These are phyloP conservation scores for Trichosporon inkin DNA, from an alignment of 1,284 basidiomycete genomes.

Conservation along the genomic window DNA sequence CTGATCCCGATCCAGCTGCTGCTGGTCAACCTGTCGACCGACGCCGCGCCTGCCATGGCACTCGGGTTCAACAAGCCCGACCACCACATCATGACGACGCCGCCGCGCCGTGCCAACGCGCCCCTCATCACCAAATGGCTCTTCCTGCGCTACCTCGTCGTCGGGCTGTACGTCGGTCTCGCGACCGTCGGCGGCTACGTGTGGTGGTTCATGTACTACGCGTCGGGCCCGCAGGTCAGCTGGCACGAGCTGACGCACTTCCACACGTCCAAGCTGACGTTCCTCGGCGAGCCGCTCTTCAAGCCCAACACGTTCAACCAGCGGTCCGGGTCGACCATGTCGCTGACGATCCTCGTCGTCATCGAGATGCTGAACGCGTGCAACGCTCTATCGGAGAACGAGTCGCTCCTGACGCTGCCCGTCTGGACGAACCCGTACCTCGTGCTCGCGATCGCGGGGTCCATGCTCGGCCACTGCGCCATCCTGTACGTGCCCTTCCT, in stretches of 20 bases:
- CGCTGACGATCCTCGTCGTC: conserved; percentile 65
- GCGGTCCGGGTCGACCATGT: conserved; percentile 88
- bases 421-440: conserved; percentile 92
- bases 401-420: conserved; percentile 80
- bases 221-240: conserved; percentile 83
- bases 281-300: conserved; percentile 64
- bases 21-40: conserved; percentile 92
- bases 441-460: conserved; percentile 77
- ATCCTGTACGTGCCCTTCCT: conserved; percentile 96
- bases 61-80: conserved; percentile 97
- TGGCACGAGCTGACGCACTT: conserved; percentile 95
- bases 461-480: conserved; percentile 86
- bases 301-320: background rate
- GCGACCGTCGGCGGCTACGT: conserved; percentile 96
- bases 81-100: conserved; percentile 90
- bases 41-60: conserved; percentile 92
- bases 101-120: conserved; percentile 80
- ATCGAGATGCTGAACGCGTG: conserved; percentile 99
- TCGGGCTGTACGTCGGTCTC: conserved; percentile 88
- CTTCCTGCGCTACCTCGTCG: conserved; percentile 90
- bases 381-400: conserved; percentile 98
- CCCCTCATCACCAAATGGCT: conserved; percentile 89
- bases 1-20: conserved; percentile 95
- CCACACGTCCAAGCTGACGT: conserved; percentile 76
- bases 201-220: conserved; percentile 97